Percentiles rank a stretch among this genome's conserved stretches.
These are phyloP conservation scores for Trichoderma reesei DNA, from an alignment of 495 filamentous ascomycete species.

Conservation along the genomic window DNA sequence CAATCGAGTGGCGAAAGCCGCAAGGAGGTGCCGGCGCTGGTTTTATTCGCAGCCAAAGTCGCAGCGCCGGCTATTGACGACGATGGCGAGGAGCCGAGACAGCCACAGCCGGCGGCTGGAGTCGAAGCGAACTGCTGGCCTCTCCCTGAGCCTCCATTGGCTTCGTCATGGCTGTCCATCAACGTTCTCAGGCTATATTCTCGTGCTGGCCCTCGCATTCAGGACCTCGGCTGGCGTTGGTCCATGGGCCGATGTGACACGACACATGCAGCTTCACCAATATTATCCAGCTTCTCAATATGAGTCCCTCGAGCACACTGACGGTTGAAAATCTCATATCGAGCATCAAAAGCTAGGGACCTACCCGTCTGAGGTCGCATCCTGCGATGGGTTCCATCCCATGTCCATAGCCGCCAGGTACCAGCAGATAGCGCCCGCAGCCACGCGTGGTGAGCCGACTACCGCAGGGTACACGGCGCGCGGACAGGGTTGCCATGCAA, in stretches of 20 bases:
- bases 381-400: neutral
- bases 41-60: neutral
- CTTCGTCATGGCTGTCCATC: neutral
- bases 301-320: neutral
- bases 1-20: neutral
- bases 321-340: neutral
- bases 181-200: neutral
- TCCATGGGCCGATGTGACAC: neutral
- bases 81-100: neutral
- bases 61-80: neutral
- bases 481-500: neutral
- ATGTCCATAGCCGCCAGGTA: neutral
- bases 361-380: neutral
- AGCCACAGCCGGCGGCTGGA: neutral
- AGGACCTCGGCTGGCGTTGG: neutral
- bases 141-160: neutral
- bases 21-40: neutral
- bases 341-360: neutral
- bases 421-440: neutral
- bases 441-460: neutral
- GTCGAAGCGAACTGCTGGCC: neutral
- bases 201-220: neutral
- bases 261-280: constrained; percentile 1
- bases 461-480: too few species aligned
- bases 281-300: neutral